These are phyloP conservation scores for Vitis riparia DNA, from an alignment of 164 flowering plant species.

Conservation along the genomic window DNA sequence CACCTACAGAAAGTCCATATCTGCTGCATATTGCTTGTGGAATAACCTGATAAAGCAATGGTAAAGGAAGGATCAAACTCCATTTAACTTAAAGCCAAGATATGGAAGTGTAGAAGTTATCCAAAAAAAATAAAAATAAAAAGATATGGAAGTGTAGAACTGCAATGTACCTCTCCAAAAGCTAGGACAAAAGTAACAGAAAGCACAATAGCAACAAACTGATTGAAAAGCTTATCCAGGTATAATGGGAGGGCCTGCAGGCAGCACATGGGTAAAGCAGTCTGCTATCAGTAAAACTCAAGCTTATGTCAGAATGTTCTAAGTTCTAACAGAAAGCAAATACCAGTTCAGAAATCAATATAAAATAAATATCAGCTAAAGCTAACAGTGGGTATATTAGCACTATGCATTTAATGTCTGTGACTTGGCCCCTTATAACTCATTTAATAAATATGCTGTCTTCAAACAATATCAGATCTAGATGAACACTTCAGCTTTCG, in stretches of 20 bases:
- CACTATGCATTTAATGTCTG: too few relatives aligned
- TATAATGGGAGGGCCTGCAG: constrained; percentile 93
- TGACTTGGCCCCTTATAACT: too few relatives aligned
- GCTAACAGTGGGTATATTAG: background rate
- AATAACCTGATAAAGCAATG: constrained; percentile 59
- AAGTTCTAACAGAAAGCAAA: background rate
- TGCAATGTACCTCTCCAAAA: constrained; percentile 83
- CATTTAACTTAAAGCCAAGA: background rate
- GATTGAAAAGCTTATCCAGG: constrained; percentile 87
- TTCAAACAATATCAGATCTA: too few relatives aligned
- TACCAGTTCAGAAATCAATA: background rate
- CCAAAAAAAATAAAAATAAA: constrained; percentile 1
- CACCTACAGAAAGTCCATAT: constrained; percentile 97
- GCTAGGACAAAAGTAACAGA: constrained; percentile 94
- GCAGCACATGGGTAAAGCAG: background rate
- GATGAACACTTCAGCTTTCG: too few relatives aligned
- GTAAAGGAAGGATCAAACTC: background rate
- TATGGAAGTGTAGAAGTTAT: background rate
- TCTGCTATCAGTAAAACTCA: too few relatives aligned
- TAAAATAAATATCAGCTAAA: background rate
- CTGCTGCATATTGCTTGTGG: constrained; percentile 95
- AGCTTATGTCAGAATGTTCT: background rate
- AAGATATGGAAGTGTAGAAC: background rate
- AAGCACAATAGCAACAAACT: constrained; percentile 80
- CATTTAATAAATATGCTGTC: too few relatives aligned